Conservation (phyloP, 106 monocot genomes). For the Phalaenopsis equestris region DNA sequence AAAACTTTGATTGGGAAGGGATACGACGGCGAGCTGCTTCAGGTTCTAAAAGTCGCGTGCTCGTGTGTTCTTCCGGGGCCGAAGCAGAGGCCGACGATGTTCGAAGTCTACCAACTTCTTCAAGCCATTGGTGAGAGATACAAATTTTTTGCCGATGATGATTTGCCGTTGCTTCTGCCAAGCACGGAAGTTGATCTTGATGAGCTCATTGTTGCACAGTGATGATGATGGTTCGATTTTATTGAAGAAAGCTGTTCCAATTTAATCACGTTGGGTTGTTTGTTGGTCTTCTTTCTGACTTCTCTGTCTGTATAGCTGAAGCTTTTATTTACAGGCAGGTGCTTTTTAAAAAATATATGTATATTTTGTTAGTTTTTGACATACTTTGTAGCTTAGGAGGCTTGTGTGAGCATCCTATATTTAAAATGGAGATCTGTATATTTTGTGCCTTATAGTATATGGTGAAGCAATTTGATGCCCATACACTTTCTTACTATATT, state of each 20-base stretch:
- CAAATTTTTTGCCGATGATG: conserved; percentile 51
- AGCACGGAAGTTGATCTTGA: conserved; percentile 4
- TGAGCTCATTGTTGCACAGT: conserved; percentile 10
- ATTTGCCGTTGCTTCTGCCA: conserved; percentile 16
- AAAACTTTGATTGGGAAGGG: conserved; percentile 61
- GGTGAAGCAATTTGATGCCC: too few species aligned
- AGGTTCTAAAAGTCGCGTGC: conserved; percentile 69
- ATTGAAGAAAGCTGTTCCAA: not conserved
- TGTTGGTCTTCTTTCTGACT: not conserved
- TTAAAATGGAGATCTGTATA: too few species aligned
- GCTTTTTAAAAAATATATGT: not conserved
- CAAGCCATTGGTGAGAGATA: conserved; percentile 75
- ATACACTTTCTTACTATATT: too few species aligned
- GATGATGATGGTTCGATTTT: not conserved
- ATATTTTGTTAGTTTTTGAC: not conserved
- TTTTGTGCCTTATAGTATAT: too few species aligned
- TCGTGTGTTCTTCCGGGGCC: conserved; percentile 51
- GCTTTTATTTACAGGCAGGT: not conserved
- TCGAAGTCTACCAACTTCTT: conserved; percentile 76
- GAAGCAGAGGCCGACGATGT: conserved; percentile 87
- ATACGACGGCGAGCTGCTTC: conserved; percentile 56
- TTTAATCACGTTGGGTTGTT: not conserved
- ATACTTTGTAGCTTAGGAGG: not conserved
- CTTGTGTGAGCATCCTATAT: too few species aligned
- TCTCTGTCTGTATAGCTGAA: not conserved